These are phyloP conservation scores for Aspergillus kassunensis DNA, from an alignment of 495 filamentous ascomycete genomes.

Conservation along the genomic window DNA sequence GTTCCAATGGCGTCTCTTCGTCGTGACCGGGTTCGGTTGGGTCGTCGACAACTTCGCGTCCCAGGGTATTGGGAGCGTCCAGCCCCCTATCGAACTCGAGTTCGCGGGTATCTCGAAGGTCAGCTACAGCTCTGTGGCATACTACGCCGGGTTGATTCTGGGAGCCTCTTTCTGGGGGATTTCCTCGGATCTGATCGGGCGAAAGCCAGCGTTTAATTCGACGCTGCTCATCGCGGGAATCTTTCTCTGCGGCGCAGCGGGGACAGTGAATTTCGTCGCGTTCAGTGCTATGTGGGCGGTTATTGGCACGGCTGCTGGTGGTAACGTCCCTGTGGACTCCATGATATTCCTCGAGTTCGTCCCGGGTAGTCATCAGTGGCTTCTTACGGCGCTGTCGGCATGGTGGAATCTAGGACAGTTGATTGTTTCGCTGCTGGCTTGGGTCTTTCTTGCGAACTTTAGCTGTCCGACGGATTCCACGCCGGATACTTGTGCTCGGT, in stretches of 20 bases:
- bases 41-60: conserved; percentile 35
- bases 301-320: conserved; percentile 31
- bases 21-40: conserved; percentile 34
- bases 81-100: conserved; percentile 29
- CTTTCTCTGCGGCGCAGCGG: conserved; percentile 28
- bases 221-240: conserved; percentile 27
- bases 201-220: conserved; percentile 29
- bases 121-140: conserved; percentile 36
- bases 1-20: conserved; percentile 34
- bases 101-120: conserved; percentile 25
- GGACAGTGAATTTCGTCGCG: conserved; percentile 28
- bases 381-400: conserved; percentile 27
- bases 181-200: conserved; percentile 30
- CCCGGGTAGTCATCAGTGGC: conserved; percentile 25
- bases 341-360: conserved; percentile 26
- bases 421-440: conserved; percentile 29
- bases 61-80: conserved; percentile 29
- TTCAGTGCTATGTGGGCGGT: conserved; percentile 34
- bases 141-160: conserved; percentile 33
- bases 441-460: conserved; percentile 33
- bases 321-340: conserved; percentile 31
- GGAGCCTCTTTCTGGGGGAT: conserved; percentile 35
- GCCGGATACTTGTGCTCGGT: conserved; percentile 21
- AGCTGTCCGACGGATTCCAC: conserved; percentile 28
- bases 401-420: conserved; percentile 36